Evolutionary conservation across 768 basidiomycete species (phyloP), one percentile per base, ranked within the genome.

Genomic region (Nidularia sp.): DNA sequence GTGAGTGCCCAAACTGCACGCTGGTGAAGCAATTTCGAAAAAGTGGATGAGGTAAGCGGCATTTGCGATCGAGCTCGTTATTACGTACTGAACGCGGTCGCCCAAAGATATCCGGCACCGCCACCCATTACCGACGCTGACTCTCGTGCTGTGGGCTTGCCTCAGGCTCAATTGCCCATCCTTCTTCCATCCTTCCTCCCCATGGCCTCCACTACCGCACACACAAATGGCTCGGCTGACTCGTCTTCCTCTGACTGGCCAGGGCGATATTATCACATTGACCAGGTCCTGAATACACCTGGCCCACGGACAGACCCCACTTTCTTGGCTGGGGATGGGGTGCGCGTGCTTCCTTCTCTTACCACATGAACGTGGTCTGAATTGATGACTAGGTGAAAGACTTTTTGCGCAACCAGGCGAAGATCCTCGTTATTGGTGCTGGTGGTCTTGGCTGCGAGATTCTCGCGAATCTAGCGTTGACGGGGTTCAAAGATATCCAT

Each of bases 391-490:
- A 97, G 94, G 89, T 93, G 47, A 98, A 96, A 63, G 75, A 80
- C 50, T 96, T 98, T 63, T 76, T 99, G 13, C 72, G 93, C 49
- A 79, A 83, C 45, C 73, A 87, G 55, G 87, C 88, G 66, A 98
- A 97, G 76, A 88, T 98, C 60, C 82, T 98, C 42, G 96, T 98
- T 57, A 98, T 99, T 62, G 97, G 97, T 33, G 97, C 97, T 31
- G 97, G 97, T 34, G 97, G 97, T 51, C 75, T 99, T 41, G 97
- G 97, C 8, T 99, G 90, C 70, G 97, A 99, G 76, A 98, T 98
- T 58, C 78, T 99, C 41, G 90, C 95, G 54, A 97, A 98, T 70
- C 81, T 99, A 47, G 96, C 97, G 22, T 71, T 98, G 59, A 89
- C 92, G 44, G 97, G 97, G 25, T 99, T 98, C 84, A 91, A 89